A percentile compares a stretch with the other conserved stretches of the same genome.
Evolutionary conservation across 108 stramenopile species (phyloP).

Genomic region (Conticribra guillardii): DNA sequence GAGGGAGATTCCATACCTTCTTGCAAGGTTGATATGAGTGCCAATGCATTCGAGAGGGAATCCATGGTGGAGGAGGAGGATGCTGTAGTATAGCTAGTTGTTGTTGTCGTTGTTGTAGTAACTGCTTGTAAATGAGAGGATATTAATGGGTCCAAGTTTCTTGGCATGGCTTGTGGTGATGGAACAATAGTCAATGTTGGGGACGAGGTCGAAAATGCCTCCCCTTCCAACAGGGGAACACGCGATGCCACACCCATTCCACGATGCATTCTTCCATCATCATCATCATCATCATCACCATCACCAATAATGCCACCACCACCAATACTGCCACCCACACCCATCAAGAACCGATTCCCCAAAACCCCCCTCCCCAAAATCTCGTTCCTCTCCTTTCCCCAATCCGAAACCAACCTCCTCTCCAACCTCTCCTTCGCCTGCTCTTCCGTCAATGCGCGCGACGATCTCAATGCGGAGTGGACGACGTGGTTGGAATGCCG

Average conservation of each 20-base stretch:
- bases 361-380: constrained; percentile 20
- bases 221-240: constrained; percentile 7
- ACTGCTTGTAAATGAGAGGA: constrained; percentile 26
- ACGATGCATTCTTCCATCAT: background rate
- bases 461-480: constrained; percentile 10
- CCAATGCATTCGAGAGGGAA: constrained; percentile 23
- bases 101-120: no score
- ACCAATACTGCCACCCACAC: background rate
- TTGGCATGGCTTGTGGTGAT: constrained; percentile 28
- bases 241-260: background rate
- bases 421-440: constrained; percentile 14
- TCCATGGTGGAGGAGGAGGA: constrained; percentile 3
- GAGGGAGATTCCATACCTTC: constrained; percentile 21
- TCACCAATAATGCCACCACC: background rate
- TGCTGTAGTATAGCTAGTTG: background rate
- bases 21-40: constrained; percentile 22
- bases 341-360: constrained; percentile 18
- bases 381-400: constrained; percentile 11
- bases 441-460: background rate
- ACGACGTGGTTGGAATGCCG: constrained; percentile 29
- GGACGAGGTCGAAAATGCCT: background rate
- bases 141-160: constrained; percentile 1
- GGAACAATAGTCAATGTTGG: constrained; percentile 16
- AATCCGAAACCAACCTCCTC: constrained; percentile 6
- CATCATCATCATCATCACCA: background rate